These are phyloP conservation scores for Debaryomyces robertsiae DNA, from an alignment of 1,139 yeast genomes.

Conservation along the genomic window DNA sequence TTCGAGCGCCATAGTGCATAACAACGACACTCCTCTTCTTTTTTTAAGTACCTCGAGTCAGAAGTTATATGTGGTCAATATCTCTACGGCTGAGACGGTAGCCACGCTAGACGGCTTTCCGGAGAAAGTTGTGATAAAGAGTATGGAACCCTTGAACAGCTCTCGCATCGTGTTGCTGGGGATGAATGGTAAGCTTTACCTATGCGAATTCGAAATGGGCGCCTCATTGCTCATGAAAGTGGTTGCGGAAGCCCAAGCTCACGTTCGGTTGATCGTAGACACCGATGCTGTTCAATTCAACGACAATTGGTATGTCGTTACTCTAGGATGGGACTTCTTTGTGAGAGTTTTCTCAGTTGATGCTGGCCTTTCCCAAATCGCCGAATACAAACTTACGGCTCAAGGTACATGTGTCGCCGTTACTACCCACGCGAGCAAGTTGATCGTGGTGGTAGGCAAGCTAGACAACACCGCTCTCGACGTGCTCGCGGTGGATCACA, in stretches of 20 bases:
- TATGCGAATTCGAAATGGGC: conserved; percentile 19
- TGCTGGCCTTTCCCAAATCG: conserved; percentile 23
- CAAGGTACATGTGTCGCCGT: conserved; percentile 55
- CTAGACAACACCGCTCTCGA: conserved; percentile 62
- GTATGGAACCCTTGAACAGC: conserved; percentile 24
- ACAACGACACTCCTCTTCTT: conserved; percentile 16
- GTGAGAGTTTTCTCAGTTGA: conserved; percentile 43
- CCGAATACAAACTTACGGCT: conserved; percentile 40
- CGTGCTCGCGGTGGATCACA: conserved; percentile 32
- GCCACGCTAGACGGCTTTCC: conserved; percentile 17
- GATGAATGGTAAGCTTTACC: conserved; percentile 39
- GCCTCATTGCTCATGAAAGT: conserved; percentile 14
- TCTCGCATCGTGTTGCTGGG: conserved; percentile 33
- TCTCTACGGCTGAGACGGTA: conserved; percentile 16
- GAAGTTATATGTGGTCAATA: conserved; percentile 25
- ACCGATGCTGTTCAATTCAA: conserved; percentile 23
- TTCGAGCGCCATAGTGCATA: conserved; percentile 21
- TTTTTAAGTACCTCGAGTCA: conserved; percentile 31
- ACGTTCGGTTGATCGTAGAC: conserved; percentile 37
- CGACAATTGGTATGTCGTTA: conserved; percentile 41
- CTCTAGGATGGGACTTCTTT: conserved; percentile 65
- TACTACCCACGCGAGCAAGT: conserved; percentile 23
- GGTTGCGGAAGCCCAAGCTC: conserved; percentile 25
- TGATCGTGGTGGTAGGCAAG: conserved; percentile 56
- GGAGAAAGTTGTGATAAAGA: conserved; percentile 39